These are phyloP conservation scores for Nicotiana undulata DNA, from an alignment of 257 asterid species.

Conservation along the genomic window DNA sequence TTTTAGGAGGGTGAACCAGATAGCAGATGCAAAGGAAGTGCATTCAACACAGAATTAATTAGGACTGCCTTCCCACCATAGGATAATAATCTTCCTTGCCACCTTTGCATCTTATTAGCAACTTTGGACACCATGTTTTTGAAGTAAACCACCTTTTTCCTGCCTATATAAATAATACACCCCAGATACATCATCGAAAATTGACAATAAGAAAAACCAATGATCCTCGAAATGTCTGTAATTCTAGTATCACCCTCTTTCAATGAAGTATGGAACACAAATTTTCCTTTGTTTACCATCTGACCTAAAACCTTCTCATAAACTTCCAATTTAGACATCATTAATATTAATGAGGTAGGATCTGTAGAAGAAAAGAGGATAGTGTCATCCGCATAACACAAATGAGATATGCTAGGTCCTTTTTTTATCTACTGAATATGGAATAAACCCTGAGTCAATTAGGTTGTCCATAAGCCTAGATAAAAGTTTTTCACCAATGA, in stretches of 20 bases:
- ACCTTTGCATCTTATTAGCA: not conserved
- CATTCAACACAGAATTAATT: not conserved
- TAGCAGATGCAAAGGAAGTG: not conserved
- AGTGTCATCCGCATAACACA: not conserved
- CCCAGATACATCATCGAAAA: not conserved
- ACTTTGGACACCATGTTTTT: not conserved
- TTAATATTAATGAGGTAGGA: not conserved
- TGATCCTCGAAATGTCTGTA: not conserved
- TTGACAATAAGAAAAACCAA: not conserved
- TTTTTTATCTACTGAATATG: not conserved
- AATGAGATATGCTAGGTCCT: not conserved
- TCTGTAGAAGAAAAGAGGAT: not conserved
- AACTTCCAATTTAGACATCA: not conserved
- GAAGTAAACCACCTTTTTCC: not conserved
- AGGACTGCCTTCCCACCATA: not conserved
- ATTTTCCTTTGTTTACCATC: not conserved
- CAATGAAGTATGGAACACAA: too few relatives aligned
- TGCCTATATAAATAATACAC: not conserved
- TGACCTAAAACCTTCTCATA: not conserved
- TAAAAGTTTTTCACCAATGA: too few relatives aligned
- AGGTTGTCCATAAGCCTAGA: too few relatives aligned
- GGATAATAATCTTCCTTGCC: not conserved
- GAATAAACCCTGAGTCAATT: not conserved
- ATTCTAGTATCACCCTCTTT: not conserved
- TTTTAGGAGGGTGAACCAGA: not conserved